A percentile compares a stretch with the other conserved stretches of the same genome.
phyloP scores from a whole-genome alignment of 1,139 yeast species.

The Lodderomyces pseudojiufengensis region DNA sequence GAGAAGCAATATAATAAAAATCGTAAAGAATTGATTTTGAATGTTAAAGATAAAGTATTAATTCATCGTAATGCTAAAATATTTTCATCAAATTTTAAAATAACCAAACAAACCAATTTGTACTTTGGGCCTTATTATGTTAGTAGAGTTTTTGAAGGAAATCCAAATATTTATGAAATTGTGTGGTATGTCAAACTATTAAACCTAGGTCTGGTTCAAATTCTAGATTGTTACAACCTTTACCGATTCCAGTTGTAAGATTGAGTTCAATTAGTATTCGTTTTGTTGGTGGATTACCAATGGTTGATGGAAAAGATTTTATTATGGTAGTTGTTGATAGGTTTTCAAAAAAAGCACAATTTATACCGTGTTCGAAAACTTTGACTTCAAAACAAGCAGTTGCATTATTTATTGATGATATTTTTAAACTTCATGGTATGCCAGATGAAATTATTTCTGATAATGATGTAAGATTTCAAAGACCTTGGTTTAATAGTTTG shows the following conservation, averaged over 20 bases:
- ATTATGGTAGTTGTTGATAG: not conserved
- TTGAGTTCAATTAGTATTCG: no score
- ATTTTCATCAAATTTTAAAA: not conserved
- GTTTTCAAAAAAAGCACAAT: not conserved
- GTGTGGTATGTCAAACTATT: not conserved
- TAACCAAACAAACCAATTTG: not conserved
- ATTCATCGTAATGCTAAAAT: no score
- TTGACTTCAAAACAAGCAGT: not conserved
- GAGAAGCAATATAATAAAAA: not conserved
- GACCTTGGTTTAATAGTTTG: no score
- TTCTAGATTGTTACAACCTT: not conserved
- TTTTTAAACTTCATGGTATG: no score
- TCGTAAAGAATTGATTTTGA: constrained; percentile 1
- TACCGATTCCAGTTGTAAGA: no score
- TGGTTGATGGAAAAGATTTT: not conserved
- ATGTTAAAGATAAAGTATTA: not conserved
- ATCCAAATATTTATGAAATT: not conserved
- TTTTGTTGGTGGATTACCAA: not conserved
- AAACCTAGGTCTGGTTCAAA: not conserved
- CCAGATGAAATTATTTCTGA: no score
- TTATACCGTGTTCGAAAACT: not conserved
- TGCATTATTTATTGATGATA: not conserved
- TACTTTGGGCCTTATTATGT: not conserved
- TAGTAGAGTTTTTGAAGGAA: not conserved
- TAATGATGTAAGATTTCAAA: no score